Evolutionary conservation across 495 filamentous ascomycete species (phyloP).

Genomic region (Aspergillus coremiiformis): DNA sequence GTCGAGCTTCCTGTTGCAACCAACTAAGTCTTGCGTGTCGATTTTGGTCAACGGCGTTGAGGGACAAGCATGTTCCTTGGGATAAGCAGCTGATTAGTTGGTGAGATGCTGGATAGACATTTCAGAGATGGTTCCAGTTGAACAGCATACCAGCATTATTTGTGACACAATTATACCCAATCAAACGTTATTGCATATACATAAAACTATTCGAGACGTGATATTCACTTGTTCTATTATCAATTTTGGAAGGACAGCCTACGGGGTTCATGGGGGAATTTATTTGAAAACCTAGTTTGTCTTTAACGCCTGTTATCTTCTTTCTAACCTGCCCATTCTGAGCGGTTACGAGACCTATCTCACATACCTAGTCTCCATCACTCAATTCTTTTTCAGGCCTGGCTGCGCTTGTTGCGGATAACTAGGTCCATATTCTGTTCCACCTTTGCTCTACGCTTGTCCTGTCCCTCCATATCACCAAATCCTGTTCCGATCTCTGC

Average conservation of each 20-base stretch:
- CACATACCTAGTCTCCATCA: background rate
- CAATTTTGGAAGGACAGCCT: background rate
- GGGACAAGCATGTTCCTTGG: background rate
- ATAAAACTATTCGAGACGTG: background rate
- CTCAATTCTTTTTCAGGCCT: background rate
- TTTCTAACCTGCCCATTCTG: background rate
- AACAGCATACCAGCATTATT: background rate
- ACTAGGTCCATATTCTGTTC: conserved; percentile 6
- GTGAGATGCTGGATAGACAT: background rate
- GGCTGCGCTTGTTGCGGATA: background rate
- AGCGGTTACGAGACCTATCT: background rate
- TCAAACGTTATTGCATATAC: conserved; percentile 1
- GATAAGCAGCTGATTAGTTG: background rate
- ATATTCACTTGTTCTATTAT: background rate
- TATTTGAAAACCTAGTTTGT: background rate
- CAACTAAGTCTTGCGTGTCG: background rate
- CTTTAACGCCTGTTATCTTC: background rate
- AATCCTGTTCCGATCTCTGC: conserved; percentile 7
- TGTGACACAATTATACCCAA: conserved; percentile 14
- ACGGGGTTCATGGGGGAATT: background rate
- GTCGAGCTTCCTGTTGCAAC: background rate
- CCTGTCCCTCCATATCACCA: conserved; percentile 12
- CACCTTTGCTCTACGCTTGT: conserved; percentile 8
- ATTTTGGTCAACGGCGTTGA: background rate
- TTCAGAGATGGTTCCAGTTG: background rate